Evolutionary conservation across 495 filamentous ascomycete genomes (phyloP).

Genomic region (Bombardia bombarda): DNA sequence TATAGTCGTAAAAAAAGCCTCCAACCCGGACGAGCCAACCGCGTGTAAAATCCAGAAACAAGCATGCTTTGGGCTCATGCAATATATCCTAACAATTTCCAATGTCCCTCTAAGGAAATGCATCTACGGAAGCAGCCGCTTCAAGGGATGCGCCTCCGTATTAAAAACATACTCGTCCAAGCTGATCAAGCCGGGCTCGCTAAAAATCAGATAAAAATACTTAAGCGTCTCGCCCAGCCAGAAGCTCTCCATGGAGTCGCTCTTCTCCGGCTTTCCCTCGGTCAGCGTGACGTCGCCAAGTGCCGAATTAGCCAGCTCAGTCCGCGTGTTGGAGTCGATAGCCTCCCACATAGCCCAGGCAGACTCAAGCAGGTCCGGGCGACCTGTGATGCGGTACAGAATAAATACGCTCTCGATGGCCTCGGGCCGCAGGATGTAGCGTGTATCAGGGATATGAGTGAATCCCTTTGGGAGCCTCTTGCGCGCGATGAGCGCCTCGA

Average conservation of each 20-base stretch:
- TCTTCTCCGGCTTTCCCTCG: conserved; percentile 16
- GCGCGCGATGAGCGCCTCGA: conserved; percentile 38
- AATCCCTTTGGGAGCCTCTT: conserved; percentile 62
- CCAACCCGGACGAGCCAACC: too few species aligned
- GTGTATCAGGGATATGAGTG: conserved; percentile 44
- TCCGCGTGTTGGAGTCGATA: conserved; percentile 40
- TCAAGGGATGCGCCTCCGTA: conserved; percentile 77
- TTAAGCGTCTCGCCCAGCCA: conserved; percentile 44
- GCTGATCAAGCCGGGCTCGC: conserved; percentile 57
- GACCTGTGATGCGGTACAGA: conserved; percentile 58
- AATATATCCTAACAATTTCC: too few species aligned
- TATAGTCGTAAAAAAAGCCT: too few species aligned
- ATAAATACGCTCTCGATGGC: conserved; percentile 63
- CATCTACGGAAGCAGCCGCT: conserved; percentile 24
- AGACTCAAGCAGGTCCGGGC: conserved; percentile 40
- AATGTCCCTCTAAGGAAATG: too few species aligned
- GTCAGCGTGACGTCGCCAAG: conserved; percentile 31
- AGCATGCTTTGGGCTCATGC: too few species aligned
- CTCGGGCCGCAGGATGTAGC: conserved; percentile 69
- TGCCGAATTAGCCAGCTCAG: conserved; percentile 43
- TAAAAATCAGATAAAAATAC: conserved; percentile 73
- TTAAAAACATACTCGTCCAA: conserved; percentile 76
- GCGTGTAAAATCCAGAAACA: too few species aligned
- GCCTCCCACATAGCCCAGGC: conserved; percentile 54
- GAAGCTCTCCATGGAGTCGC: conserved; percentile 45